Percentiles rank a stretch among this genome's conserved stretches.
phyloP scores from a whole-genome alignment of 2,329 filamentous ascomycete genomes.

The Colletotrichum orchidophilum region DNA sequence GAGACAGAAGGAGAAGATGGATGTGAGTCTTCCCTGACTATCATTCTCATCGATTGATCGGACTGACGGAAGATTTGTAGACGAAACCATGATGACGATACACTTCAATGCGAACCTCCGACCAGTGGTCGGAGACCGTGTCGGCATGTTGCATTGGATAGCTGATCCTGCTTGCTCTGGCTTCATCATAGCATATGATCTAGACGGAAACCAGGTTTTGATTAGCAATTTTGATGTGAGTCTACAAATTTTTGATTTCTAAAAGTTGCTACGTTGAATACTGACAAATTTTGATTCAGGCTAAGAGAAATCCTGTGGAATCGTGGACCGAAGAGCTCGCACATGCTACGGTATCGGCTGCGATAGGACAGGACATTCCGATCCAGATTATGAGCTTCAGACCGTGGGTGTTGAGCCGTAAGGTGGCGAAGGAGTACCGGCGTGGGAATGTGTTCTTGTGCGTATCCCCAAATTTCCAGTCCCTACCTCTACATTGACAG shows the following conservation, averaged over 20 bases:
- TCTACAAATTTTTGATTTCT: background rate
- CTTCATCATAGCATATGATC: constrained; percentile 54
- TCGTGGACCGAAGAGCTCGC: constrained; percentile 47
- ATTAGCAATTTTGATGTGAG: constrained; percentile 55
- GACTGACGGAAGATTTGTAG: constrained; percentile 37
- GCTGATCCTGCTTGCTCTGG: constrained; percentile 52
- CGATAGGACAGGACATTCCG: constrained; percentile 43
- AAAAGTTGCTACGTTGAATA: background rate
- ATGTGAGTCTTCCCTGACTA: constrained; percentile 39
- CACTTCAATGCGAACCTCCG: constrained; percentile 53
- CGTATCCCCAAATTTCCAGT: constrained; percentile 22
- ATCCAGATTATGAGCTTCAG: constrained; percentile 51
- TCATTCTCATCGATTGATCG: no score
- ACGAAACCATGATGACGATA: constrained; percentile 57
- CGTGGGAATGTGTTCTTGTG: constrained; percentile 49
- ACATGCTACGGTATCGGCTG: constrained; percentile 43
- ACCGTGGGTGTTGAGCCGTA: constrained; percentile 52
- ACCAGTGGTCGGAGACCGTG: constrained; percentile 45
- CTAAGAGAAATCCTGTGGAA: constrained; percentile 45
- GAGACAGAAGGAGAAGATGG: constrained; percentile 53
- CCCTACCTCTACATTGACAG: no score
- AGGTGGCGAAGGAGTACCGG: constrained; percentile 49
- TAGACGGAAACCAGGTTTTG: constrained; percentile 51
- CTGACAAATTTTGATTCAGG: constrained; percentile 31
- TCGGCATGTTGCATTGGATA: constrained; percentile 56